Base-by-base conservation (phyloP, 2,329 filamentous ascomycete species). In the Pestalotiopsis sp. region DNA sequence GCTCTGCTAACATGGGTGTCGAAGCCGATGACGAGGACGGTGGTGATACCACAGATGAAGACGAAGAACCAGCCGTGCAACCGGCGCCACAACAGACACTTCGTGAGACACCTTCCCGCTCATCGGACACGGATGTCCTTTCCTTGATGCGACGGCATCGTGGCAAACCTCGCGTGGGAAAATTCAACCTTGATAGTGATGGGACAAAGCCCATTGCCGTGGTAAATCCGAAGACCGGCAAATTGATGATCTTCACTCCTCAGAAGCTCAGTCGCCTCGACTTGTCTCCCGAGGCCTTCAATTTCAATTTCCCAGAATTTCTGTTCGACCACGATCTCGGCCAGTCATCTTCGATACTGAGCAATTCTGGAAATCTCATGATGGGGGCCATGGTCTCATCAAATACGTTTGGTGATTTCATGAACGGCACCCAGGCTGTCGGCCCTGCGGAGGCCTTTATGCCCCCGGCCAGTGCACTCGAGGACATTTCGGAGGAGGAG, bases 321-420 rank as follows among this genome's bases (percentile, higher is more conserved):
- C 85, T 83, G 75, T 75, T 82, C 63, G 76, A 82, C 67, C 75
- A 49, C 36, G 61, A 64, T 39, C 38, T 81, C 49, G 38, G 75
- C 17, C 79, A 84, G 66, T 76, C 82, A 3, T 84, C 84, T 0
- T 89, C 91, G 17, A 88, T 92, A 75, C 81, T 92, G 70, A 89
- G 85, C 76, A 90, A 92, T 69, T 88, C 90, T 20, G 90, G 90
- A 68, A 92, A 93, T 69, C 86, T 95, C 72, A 94, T 95, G 92
- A 90, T 95, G 82, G 91, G 91, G 63, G 91, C 90, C 73, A 90
- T 94, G 81, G 86, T 90, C 67, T 86, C 86, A 1, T 83, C 83
- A 67, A 85, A 85, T 70, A 84, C 85, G 0, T 87, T 87, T 72
- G 86, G 85, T 57, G 86, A 88, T 74, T 86, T 86, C 68, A 82